Base-by-base conservation (phyloP, 768 basidiomycete genomes). In the Trametes cinnabarina region DNA sequence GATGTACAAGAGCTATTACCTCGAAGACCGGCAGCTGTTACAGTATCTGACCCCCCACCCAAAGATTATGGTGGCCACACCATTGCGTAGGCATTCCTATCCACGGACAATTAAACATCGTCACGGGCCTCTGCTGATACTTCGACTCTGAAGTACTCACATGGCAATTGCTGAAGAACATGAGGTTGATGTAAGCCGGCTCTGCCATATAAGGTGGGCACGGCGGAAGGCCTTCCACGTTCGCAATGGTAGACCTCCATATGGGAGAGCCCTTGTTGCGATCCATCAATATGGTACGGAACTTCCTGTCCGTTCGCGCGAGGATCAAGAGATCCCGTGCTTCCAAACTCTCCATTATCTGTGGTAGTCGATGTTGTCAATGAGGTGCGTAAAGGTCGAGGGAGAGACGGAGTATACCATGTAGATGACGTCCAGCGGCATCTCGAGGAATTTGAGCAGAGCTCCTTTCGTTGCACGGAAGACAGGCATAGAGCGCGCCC, bases 281-380 rank as follows among this genome's bases (percentile, higher is more conserved):
- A 6, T 61, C 55, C 50, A 73, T 58, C 22, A 80, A 61, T 5
- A 77, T 67, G 2, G 49, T 53, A 17, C 74, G 73, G 35, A 80
- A 61, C 0, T 56, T 61, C 61, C 74, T 75, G 46, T 67, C 73
- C 2, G 76, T 69, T 39, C 74, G 61, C 0, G 75, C 71, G 8
- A 80, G 67, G 54, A 69, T 65, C 15, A 81, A 65, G 12, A 80
- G 62, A 58, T 80, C 77, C 11, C 65, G 28, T 17, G 77, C 77
- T n/a, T 71, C 57, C 14, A 80, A 66, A 28, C 72, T 66, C 15
- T 68, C 63, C 55, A 77, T 73, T n/a, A 78, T 74, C 69, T 80
- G 39, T 3, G 1, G 70, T 8, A 69, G 61, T 23, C 1, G 2
- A 5, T 11, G n/a, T 19, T 7, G 12, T 22, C 9, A 34, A 1